Evolutionary conservation across 2,329 filamentous ascomycete species (phyloP), one percentile per base, ranked within the genome.

Genomic region (Decorospora gaudefroyi): DNA sequence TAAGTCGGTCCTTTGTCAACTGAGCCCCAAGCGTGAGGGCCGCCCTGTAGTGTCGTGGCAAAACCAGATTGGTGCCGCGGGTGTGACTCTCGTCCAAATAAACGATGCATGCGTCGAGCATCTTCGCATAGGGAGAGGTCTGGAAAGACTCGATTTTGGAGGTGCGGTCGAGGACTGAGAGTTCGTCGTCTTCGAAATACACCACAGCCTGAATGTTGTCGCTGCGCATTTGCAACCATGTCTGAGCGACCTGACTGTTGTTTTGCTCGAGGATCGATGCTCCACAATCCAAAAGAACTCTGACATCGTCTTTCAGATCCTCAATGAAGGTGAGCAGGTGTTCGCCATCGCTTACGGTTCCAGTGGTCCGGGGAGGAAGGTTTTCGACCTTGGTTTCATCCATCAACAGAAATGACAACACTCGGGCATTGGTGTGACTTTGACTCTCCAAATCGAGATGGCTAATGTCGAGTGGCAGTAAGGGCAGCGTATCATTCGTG

Each of bases 81-180:
- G 86, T 88, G 49, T 90, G 86, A 0, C 79, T 77, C 44, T 90
- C 82, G 35, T 90, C 86, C 0, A 91, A 72, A 40, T 84, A 90
- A 0, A 90, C 74, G 0, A 88, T 62, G 41, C 86, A 90, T 0
- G 53, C 53, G 4, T 82, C 79, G 0, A 86, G 65, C 4, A 83
- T 76, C 0, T 74, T 71, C 0, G 71, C 66, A 53, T 80, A 88
- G 0, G 83, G 76, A 0, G 87, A 90, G 0, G 72, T 76, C 3
- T 78, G 74, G 0, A 90, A 71, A 0, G 68, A 58, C 25, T 83
- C 78, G 0, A 75, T 51, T 0, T 62, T 60, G 0, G 75, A 78
- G 3, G 67, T 64, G 0, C 75, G 72, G 45, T 82, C 76, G 0
- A 85, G 26, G 0, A 86, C 79, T 0, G 66, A 74, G 0, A 84